phyloP scores from a whole-genome alignment of 805 yeast species.

The Ascoidea tarda region DNA sequence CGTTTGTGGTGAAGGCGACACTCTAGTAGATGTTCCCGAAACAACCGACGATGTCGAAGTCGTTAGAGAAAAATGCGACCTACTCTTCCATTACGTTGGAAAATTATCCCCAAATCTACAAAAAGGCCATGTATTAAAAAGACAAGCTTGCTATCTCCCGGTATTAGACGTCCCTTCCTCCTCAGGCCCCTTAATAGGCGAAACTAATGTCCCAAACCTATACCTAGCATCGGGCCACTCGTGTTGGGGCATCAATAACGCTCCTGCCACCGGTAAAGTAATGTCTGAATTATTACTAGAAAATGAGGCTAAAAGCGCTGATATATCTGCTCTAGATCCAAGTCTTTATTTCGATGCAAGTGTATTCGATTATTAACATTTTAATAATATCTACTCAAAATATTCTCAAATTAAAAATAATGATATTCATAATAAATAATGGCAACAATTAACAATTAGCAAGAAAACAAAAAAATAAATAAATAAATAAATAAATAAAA shows the following conservation, averaged over 20 bases:
- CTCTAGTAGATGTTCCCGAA: slow-evolving; percentile 81
- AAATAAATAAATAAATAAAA: no score
- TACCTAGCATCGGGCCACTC: slow-evolving; percentile 87
- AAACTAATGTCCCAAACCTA: slow-evolving; percentile 71
- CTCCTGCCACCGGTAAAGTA: slow-evolving; percentile 92
- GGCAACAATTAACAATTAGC: no score
- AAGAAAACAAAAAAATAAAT: no score
- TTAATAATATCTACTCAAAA: background rate
- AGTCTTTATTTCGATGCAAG: slow-evolving; percentile 72
- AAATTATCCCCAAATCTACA: slow-evolving; percentile 55
- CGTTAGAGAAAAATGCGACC: slow-evolving; percentile 77
- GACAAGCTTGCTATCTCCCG: slow-evolving; percentile 94
- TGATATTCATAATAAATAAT: no score
- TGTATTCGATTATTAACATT: slow-evolving; percentile 12
- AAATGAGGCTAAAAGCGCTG: slow-evolving; percentile 68
- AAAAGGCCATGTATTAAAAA: slow-evolving; percentile 60
- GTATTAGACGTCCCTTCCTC: slow-evolving; percentile 86
- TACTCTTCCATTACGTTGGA: slow-evolving; percentile 68
- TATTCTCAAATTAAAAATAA: no score
- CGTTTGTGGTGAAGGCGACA: slow-evolving; percentile 95
- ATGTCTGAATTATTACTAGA: slow-evolving; percentile 80
- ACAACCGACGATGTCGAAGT: slow-evolving; percentile 90
- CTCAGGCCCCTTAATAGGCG: slow-evolving; percentile 90
- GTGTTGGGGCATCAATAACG: slow-evolving; percentile 98
- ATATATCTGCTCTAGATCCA: slow-evolving; percentile 75